Evolutionary conservation across 768 basidiomycete species (phyloP).

Genomic region (Mrakia blollopis): DNA sequence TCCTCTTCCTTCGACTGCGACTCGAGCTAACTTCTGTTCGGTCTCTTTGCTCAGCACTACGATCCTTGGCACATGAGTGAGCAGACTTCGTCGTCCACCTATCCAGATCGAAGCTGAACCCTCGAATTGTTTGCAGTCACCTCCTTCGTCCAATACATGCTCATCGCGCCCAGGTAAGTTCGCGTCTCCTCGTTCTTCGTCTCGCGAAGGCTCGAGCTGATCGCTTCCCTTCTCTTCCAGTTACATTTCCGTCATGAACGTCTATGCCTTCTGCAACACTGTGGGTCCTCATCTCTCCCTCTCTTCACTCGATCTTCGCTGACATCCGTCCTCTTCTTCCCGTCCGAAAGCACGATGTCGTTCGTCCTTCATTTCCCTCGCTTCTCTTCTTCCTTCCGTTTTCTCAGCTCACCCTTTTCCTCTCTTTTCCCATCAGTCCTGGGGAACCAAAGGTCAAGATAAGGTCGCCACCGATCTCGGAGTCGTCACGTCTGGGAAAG

Average conservation of each 20-base stretch:
- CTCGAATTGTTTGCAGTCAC: constrained; percentile 52
- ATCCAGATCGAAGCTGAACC: background rate
- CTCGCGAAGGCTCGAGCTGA: constrained; percentile 34
- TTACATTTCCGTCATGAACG: constrained; percentile 56
- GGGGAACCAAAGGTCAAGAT: constrained; percentile 95
- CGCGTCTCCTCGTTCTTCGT: no score
- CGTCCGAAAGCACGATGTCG: constrained; percentile 42
- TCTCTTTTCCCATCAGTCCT: constrained; percentile 50
- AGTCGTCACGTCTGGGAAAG: constrained; percentile 57
- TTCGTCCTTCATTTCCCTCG: constrained; percentile 30
- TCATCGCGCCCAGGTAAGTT: constrained; percentile 41
- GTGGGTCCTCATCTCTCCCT: background rate
- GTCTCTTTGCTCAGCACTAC: constrained; percentile 45
- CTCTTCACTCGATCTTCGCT: background rate
- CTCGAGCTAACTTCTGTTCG: no score
- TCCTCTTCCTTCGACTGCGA: background rate
- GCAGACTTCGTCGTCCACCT: no score
- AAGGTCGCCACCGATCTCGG: constrained; percentile 80
- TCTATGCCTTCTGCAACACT: constrained; percentile 34
- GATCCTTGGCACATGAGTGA: constrained; percentile 92
- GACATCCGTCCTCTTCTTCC: background rate
- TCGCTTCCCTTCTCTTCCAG: constrained; percentile 63
- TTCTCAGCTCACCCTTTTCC: background rate
- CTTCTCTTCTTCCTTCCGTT: no score
- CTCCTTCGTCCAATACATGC: constrained; percentile 77